Evolutionary conservation across 495 filamentous ascomycete species (phyloP).

Genomic region (Choiromyces venosus): DNA sequence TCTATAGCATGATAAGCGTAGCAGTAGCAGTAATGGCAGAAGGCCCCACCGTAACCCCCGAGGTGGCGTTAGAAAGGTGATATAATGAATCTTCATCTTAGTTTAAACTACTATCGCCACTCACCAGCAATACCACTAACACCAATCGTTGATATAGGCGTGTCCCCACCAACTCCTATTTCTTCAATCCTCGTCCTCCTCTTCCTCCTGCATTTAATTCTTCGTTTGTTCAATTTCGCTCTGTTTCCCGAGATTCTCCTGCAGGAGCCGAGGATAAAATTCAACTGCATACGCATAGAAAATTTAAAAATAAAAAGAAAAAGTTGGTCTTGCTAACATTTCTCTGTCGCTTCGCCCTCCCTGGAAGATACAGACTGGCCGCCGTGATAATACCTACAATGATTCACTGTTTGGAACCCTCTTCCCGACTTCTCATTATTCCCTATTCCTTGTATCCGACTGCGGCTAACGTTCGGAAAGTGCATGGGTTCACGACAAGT

Average conservation of each 20-base stretch:
- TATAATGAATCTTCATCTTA: not conserved
- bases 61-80: slow-evolving; percentile 43
- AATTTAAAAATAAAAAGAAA: slow-evolving; percentile 17
- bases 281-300: slow-evolving; percentile 3
- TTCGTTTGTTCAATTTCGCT: slow-evolving; percentile 20
- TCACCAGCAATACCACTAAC: slow-evolving; percentile 20
- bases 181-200: slow-evolving; percentile 31
- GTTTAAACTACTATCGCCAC: not conserved
- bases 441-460: not conserved
- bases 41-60: slow-evolving; percentile 36
- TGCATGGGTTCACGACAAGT: slow-evolving; percentile 43
- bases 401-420: slow-evolving; percentile 33
- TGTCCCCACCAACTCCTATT: slow-evolving; percentile 41
- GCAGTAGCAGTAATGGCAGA: slow-evolving; percentile 28
- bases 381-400: slow-evolving; percentile 28
- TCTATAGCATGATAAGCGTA: slow-evolving; percentile 19
- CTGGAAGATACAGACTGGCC: slow-evolving; percentile 34
- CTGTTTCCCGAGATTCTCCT: slow-evolving; percentile 23
- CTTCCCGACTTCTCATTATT: not conserved
- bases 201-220: slow-evolving; percentile 25
- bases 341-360: slow-evolving; percentile 15
- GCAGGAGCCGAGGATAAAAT: slow-evolving; percentile 12
- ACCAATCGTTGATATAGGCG: slow-evolving; percentile 28
- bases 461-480: slow-evolving; percentile 25
- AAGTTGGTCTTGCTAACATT: slow-evolving; percentile 34